Evolutionary conservation across 2,329 filamentous ascomycete genomes (phyloP).

Genomic region (Leptographium procerum): DNA sequence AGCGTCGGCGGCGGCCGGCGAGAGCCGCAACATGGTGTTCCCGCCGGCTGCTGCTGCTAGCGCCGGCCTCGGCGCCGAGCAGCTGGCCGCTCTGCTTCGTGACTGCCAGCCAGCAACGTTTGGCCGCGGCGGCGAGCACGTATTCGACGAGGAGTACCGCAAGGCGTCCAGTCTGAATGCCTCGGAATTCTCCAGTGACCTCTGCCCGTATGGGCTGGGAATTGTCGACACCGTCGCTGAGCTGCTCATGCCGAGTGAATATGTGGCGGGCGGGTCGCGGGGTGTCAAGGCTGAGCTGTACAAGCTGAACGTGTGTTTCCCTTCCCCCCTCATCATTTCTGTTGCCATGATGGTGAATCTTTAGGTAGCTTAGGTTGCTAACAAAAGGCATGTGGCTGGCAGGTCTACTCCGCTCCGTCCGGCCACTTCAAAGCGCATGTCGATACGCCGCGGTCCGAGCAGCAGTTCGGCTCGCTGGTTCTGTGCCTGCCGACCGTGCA

Average conservation of each 20-base stretch:
- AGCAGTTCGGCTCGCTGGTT: constrained; percentile 42
- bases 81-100: background rate
- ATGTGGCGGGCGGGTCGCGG: constrained; percentile 5
- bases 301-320: constrained; percentile 39
- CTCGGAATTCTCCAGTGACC: constrained; percentile 32
- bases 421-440: constrained; percentile 40
- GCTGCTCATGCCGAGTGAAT: constrained; percentile 24
- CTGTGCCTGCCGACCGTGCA: constrained; percentile 31
- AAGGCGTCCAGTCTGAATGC: constrained; percentile 41
- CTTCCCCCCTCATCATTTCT: background rate
- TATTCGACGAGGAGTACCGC: constrained; percentile 37
- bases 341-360: background rate
- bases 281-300: constrained; percentile 41
- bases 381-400: background rate
- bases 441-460: constrained; percentile 36
- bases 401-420: constrained; percentile 40
- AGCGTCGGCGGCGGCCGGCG: background rate
- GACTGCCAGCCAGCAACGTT: constrained; percentile 21
- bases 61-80: background rate
- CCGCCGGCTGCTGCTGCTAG: background rate
- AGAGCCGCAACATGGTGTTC: background rate
- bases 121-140: background rate
- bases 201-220: constrained; percentile 38
- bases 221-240: constrained; percentile 41
- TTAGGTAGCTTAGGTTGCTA: background rate